These are phyloP conservation scores for Diphasiastrum complanatum DNA, from an alignment of 83 land plant genomes.

Conservation along the genomic window DNA sequence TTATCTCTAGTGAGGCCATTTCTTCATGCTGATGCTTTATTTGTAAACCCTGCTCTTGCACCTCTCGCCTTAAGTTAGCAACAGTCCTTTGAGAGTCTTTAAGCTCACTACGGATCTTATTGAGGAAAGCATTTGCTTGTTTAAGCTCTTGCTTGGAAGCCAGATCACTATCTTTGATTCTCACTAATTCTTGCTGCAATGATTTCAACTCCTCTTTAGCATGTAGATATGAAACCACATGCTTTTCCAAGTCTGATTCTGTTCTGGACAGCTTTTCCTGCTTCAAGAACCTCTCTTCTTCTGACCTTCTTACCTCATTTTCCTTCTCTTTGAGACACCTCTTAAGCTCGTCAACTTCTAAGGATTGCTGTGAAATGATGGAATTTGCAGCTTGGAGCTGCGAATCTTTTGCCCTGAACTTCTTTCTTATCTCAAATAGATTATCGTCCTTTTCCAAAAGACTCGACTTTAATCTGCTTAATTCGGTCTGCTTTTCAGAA, in stretches of 20 bases:
- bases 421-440: neutral
- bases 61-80: neutral
- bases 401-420: neutral
- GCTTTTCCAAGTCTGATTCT: neutral
- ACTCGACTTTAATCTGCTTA: neutral
- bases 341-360: neutral
- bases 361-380: neutral
- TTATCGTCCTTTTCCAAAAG: neutral
- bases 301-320: neutral
- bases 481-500: neutral
- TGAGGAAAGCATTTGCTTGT: neutral
- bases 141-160: neutral
- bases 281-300: neutral
- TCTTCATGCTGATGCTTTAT: neutral
- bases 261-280: too few relatives aligned
- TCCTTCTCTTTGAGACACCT: neutral
- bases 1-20: neutral
- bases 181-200: neutral
- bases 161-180: neutral
- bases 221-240: neutral
- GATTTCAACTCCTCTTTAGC: neutral
- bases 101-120: neutral
- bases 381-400: neutral
- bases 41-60: neutral
- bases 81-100: neutral